Base-by-base conservation (phyloP, 1,284 basidiomycete species). In the Exobasidium cylindrosporum region DNA sequence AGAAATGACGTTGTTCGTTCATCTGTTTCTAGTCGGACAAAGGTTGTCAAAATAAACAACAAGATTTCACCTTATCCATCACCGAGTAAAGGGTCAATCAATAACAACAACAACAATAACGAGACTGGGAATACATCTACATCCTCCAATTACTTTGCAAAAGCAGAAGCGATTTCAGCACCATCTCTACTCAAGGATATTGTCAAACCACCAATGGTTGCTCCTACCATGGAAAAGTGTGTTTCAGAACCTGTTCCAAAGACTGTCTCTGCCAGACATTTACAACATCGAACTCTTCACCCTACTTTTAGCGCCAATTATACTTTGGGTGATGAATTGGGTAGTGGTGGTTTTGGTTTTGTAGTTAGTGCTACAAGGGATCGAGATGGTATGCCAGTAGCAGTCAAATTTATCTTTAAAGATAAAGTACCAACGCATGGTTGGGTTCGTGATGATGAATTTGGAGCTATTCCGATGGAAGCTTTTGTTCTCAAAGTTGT, bases 341-440 rank as follows among this genome's bases (percentile, higher is more conserved):
- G 92, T 53, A 87, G 87, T 7, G 92, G 92, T 44, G 92, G 92
- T 14, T 96, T 92, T 76, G 92, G 92, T 5, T 95, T 96, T 78
- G 92, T 96, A 28, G 79, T 82, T 10, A 69, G 76, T 4, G 81
- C 80, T 2, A 66, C 59, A 52, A 71, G 79, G 50, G 69, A 63
- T n/a, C 14, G 11, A 6, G 80, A 81, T 57, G 62, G 61, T 1
- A 87, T 91, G 84, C 88, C 88, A 3, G 91, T 93, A 46, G 92
- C 92, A 0, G 89, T 95, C 81, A 95, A 96, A 82, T 95, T 95
- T 79, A 92, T 96, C 78, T 86, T 88, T 82, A 92, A 91, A 80
- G 84, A 86, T 61, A 90, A 89, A 78, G 87, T 93, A 3, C 89
- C 89, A 0, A 85, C 87, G 14, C 86, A 89, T 74, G 87, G 88